Evolutionary conservation across 2,329 filamentous ascomycete genomes (phyloP), one percentile per base, ranked within the genome.

Genomic region (Alternaria sp.): DNA sequence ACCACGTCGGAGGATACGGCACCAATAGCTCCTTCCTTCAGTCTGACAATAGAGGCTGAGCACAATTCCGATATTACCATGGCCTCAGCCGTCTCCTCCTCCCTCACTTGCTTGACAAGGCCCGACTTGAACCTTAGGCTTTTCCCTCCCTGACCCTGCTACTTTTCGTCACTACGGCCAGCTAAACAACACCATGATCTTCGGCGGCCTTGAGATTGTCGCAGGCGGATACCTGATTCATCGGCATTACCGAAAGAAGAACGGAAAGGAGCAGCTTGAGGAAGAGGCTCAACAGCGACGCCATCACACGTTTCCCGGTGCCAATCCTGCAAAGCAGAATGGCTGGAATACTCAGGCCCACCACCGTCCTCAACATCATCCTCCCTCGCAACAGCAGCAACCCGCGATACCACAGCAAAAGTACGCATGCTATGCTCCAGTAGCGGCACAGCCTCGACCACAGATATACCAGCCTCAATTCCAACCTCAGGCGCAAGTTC

Each of bases 161-260:
- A 44, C 15, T 44, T 45, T 11, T 33, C 14, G 18, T 45, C 33
- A 43, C 14, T 45, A 46, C 54, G 26, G 7, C 23, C 33, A 41
- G 20, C 18, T 44, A 37, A 10, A 64, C 68, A 64, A 72, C 71
- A 74, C 64, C 68, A 80, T 80, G 78, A 71, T 80, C 56, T 71
- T 80, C 30, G 78, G 78, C n/a, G 78, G 78, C n/a, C 72, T 80
- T 1, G 78, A 80, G 58, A 58, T 80, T 25, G 71, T 79, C 53
- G 75, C 75, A 28, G 78, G 75, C 44, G 78, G 76, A 28, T 77
- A 77, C 50, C 66, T 80, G 7, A 56, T 76, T 23, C 76, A 80
- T 64, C 72, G 71, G 30, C 72, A 79, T 55, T 71, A 78, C 58
- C 77, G 76, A 60, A 75, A 78, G 58, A 78, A 78, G 64, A 72